Base-by-base conservation (phyloP, 192 early-diverging fungal species). In the Entomortierella parvispora region DNA sequence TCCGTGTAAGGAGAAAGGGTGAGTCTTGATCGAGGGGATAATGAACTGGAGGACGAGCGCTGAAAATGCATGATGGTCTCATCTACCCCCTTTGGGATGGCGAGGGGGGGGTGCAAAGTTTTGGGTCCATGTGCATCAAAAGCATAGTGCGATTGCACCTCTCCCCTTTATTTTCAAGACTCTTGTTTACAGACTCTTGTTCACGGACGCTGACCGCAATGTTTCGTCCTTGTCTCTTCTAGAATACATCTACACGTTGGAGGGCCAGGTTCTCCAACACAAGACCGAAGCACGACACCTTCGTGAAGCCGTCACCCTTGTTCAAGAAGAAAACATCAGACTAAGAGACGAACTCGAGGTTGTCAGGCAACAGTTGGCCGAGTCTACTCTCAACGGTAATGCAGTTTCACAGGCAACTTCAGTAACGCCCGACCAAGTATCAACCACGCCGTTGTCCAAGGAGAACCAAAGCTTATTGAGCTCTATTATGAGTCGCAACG, bases 1-100 rank as follows among this genome's bases (percentile, higher is more conserved):
- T 95, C 74, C 85, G 94, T 54, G 86, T 89, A 58, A 86, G 94
- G 52, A 86, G 93, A 84, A 95, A 95, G 83, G 93, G 84, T 89
- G 59, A 80, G 71, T 68, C 22, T n/a, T n/a, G n/a, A n/a, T n/a
- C n/a, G n/a, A n/a, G n/a, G n/a, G n/a, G n/a, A n/a, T n/a, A n/a
- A n/a, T n/a, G n/a, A n/a, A n/a, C n/a, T n/a, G n/a, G n/a, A n/a
- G n/a, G n/a, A n/a, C n/a, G n/a, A n/a, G n/a, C n/a, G n/a, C n/a
- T n/a, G n/a, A 32, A 17, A 66, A 34, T 42, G 54, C 17, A 33
- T 54, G 58, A 53, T 32, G 49, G 49, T 44, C 31, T 23, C 45
- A n/a, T 49, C 40, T 20, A 5, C 22, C 25, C 4, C 37, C 37
- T 40, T 40, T 40, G 37, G 37, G 37, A 12, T 40, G 37, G 37